Conservation (phyloP, 257 asterid genomes). For the Solanum sejunctum region DNA sequence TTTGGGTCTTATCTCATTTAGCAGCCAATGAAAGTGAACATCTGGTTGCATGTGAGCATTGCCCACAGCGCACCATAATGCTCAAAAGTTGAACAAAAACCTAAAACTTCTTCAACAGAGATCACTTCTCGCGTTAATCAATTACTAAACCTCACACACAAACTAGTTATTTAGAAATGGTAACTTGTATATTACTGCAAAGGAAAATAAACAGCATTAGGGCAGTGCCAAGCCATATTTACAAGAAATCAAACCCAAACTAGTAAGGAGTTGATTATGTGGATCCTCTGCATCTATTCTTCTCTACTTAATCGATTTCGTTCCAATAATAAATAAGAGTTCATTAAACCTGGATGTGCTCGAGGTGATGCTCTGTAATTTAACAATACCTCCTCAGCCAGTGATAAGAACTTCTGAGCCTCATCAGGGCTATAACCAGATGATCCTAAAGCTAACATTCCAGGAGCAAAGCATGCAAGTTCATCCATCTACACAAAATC, state of each 20-base stretch:
- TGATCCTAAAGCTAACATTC: slow-evolving; percentile 95
- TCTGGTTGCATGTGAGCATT: neutral
- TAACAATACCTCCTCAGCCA: slow-evolving; percentile 85
- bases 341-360: neutral
- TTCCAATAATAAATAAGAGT: neutral
- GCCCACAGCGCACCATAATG: neutral
- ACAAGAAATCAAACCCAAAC: neutral
- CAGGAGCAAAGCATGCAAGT: slow-evolving; percentile 99
- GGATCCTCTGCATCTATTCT: neutral
- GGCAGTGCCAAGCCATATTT: neutral
- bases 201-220: neutral
- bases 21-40: neutral
- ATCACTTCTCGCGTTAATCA: neutral
- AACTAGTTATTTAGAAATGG: neutral
- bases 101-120: neutral
- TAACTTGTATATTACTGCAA: neutral
- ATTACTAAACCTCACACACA: neutral
- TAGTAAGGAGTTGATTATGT: neutral
- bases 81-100: neutral
- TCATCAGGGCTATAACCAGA: slow-evolving; percentile 80
- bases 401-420: slow-evolving; percentile 54
- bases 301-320: neutral
- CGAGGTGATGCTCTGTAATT: neutral
- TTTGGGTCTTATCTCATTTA: neutral
- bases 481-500: slow-evolving; percentile 84